phyloP scores from a whole-genome alignment of 805 yeast species.

The Spathaspora girioi region DNA sequence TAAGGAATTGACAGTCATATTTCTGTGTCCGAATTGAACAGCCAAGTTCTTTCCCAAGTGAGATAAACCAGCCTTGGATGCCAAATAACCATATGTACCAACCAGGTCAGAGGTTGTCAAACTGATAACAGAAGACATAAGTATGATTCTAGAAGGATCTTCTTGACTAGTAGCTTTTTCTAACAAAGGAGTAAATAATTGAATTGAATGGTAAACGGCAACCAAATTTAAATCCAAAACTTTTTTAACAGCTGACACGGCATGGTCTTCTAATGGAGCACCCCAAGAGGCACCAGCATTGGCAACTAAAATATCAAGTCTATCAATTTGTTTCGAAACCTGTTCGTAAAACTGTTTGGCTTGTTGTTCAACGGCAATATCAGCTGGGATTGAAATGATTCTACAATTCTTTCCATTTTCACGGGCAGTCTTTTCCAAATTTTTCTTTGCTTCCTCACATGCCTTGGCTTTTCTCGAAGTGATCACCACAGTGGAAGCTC shows the following conservation, averaged over 20 bases:
- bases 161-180: conserved; percentile 46
- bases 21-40: conserved; percentile 58
- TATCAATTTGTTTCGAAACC: conserved; percentile 35
- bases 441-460: conserved; percentile 51
- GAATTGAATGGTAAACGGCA: conserved; percentile 66
- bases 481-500: conserved; percentile 59
- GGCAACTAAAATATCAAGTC: conserved; percentile 63
- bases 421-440: conserved; percentile 33
- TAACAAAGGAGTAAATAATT: conserved; percentile 57
- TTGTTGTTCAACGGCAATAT: conserved; percentile 49
- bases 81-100: conserved; percentile 67
- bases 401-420: conserved; percentile 27
- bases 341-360: conserved; percentile 40
- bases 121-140: conserved; percentile 68
- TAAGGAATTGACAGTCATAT: conserved; percentile 64
- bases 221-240: conserved; percentile 60
- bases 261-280: conserved; percentile 55
- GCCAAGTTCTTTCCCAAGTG: conserved; percentile 66
- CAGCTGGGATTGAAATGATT: conserved; percentile 51
- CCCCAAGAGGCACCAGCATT: conserved; percentile 86
- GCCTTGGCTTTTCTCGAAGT: conserved; percentile 63
- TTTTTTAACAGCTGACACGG: conserved; percentile 58
- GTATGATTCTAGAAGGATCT: conserved; percentile 62
- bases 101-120: conserved; percentile 35
- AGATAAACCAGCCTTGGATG: conserved; percentile 73